Percentiles rank a stretch among this genome's conserved stretches.
Conservation (phyloP, 2,329 filamentous ascomycete genomes). For the Allantophomopsis cytisporea region DNA sequence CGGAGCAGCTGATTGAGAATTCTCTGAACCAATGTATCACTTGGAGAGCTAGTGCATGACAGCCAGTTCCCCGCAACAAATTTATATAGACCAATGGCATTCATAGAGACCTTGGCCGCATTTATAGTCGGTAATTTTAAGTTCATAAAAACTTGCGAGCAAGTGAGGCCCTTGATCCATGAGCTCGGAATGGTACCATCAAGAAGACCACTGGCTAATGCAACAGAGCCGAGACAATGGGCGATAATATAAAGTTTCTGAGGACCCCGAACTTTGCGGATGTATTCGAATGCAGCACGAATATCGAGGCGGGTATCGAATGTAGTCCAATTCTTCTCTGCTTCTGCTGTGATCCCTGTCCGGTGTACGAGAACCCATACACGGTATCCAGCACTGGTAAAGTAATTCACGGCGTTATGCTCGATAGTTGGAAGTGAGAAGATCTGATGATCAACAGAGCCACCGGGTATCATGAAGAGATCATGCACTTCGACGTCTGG, state of each 20-base stretch:
- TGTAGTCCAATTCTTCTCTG: constrained; percentile 39
- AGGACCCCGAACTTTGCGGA: constrained; percentile 24
- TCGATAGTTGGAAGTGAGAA: constrained; percentile 47
- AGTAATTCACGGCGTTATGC: constrained; percentile 50
- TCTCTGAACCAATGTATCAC: constrained; percentile 34
- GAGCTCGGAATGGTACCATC: constrained; percentile 42
- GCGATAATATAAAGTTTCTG: constrained; percentile 39
- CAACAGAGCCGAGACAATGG: constrained; percentile 51
- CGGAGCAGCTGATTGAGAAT: constrained; percentile 40
- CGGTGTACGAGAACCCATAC: constrained; percentile 44
- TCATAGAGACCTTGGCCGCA: constrained; percentile 34
- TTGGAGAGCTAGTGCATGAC: constrained; percentile 30
- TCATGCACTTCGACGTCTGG: constrained; percentile 26
- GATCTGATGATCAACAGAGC: constrained; percentile 48
- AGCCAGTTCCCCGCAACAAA: constrained; percentile 38
- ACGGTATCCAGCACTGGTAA: constrained; percentile 43
- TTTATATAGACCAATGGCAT: constrained; percentile 32
- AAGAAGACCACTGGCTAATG: constrained; percentile 40
- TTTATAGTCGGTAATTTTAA: constrained; percentile 42
- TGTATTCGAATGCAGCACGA: constrained; percentile 36
- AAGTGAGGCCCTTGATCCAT: constrained; percentile 44
- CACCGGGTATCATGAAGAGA: constrained; percentile 48
- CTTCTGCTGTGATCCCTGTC: constrained; percentile 36
- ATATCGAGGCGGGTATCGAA: constrained; percentile 47
- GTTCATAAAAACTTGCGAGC: constrained; percentile 50